Percentiles rank a stretch among this genome's conserved stretches.
Evolutionary conservation across 2,329 filamentous ascomycete genomes (phyloP).

Genomic region (Dryadomyces quercus-mongolicae): DNA sequence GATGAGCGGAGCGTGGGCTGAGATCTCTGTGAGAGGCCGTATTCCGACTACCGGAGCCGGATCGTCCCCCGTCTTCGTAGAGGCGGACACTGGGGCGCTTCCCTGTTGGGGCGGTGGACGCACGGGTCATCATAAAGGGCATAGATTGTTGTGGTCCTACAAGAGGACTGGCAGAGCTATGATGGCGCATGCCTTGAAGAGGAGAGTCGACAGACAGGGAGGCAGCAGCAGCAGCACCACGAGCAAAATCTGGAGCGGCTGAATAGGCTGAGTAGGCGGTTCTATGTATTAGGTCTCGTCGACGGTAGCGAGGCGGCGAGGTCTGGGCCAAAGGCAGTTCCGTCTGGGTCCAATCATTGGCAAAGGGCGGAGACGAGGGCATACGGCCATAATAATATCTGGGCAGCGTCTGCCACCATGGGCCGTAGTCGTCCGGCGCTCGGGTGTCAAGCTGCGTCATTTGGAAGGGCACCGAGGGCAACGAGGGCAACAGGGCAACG

Average conservation of each 20-base stretch:
- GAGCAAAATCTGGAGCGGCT: slow-evolving; percentile 5
- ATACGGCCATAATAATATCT: not conserved
- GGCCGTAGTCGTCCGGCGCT: slow-evolving; percentile 15
- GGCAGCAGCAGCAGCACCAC: slow-evolving; percentile 6
- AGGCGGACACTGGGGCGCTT: slow-evolving; percentile 6
- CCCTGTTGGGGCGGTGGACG: slow-evolving; percentile 8
- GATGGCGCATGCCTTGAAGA: slow-evolving; percentile 17
- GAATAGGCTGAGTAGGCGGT: slow-evolving; percentile 12
- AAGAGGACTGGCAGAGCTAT: slow-evolving; percentile 18
- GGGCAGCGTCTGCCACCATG: slow-evolving; percentile 15
- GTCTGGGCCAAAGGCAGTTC: slow-evolving; percentile 14
- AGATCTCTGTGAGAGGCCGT: slow-evolving; percentile 16
- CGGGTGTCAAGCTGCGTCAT: slow-evolving; percentile 19
- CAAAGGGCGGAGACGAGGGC: slow-evolving; percentile 11
- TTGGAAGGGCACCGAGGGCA: slow-evolving; percentile 17
- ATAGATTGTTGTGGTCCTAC: slow-evolving; percentile 13
- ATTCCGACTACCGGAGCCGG: slow-evolving; percentile 16
- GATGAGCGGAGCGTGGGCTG: slow-evolving; percentile 23
- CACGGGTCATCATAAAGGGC: slow-evolving; percentile 7
- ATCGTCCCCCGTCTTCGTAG: slow-evolving; percentile 9
- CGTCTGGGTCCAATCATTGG: slow-evolving; percentile 18
- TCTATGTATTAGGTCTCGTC: slow-evolving; percentile 17
- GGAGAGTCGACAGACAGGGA: slow-evolving; percentile 13
- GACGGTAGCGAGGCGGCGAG: slow-evolving; percentile 20
- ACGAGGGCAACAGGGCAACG: no score